Evolutionary conservation across 768 basidiomycete genomes (phyloP), one percentile per base, ranked within the genome.

Genomic region (Russula olivacea): DNA sequence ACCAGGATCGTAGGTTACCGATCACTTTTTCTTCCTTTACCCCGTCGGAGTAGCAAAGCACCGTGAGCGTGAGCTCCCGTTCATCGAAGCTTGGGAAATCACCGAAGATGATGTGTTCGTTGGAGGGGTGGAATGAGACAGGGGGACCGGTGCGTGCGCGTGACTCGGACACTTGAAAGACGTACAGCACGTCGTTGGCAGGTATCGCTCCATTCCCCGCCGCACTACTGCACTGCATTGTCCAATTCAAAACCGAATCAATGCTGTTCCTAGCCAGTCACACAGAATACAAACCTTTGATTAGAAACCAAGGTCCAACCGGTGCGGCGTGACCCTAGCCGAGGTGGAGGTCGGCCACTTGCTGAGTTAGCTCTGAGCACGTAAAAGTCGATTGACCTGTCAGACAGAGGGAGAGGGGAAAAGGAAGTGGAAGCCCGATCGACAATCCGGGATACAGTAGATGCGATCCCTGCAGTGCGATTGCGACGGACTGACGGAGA

Each of bases 401-500:
- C 51, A 17, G 56, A 41, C 38, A 47, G 23, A 7, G 23, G 40
- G 52, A 47, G 59, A 50, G 28, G 21, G 47, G 14, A 40, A 41
- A 23, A 41, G 59, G 52, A 53, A 55, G 47, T 7, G 54, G 48
- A 49, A 55, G 54, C 38, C 40, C 61, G 54, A 61, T 61, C 61
- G 61, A 61, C 61, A 61, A 53, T 54, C 57, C 62, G 32, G 57
- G 57, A 32, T 32, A 30, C 3, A 32, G n/a, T 48, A 63, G 61
- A 40, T 63, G 52, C 28, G 62, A 63, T 63, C 57, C 57, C 62
- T 38, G n/a, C n/a, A n/a, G n/a, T n/a, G n/a, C n/a, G n/a, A n/a
- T n/a, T n/a, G n/a, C 25, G 25, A 59, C 41, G 12, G 12, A n/a
- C 47, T 12, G 30, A 49, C 61, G 61, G 61, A 58, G 61, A 45